Evolutionary conservation across 2,329 filamentous ascomycete species (phyloP).

Genomic region (Alternaria panax): DNA sequence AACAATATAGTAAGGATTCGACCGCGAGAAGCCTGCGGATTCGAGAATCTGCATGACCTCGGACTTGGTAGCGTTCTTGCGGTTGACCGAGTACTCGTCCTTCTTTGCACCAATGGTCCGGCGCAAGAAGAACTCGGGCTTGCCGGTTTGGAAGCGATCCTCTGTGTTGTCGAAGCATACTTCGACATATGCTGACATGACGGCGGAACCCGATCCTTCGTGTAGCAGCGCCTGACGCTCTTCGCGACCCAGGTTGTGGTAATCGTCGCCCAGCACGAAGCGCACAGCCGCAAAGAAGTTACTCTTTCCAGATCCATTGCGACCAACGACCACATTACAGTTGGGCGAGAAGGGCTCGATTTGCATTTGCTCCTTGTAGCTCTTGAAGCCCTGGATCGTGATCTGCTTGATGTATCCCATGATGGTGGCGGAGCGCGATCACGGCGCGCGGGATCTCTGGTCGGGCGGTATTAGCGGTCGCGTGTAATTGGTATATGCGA

Average conservation of each 20-base stretch:
- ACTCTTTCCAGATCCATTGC: slow-evolving; percentile 98
- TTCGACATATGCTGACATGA: slow-evolving; percentile 99
- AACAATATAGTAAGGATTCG: slow-evolving; percentile 99
- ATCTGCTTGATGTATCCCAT: slow-evolving; percentile 93
- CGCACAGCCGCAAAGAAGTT: slow-evolving; percentile 99
- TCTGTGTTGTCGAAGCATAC: slow-evolving; percentile 99
- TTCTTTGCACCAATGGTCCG: slow-evolving; percentile 97
- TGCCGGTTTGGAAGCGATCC: slow-evolving; percentile 91
- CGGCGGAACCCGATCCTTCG: slow-evolving; percentile 95
- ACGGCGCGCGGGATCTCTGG: not conserved
- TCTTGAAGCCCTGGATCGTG: slow-evolving; percentile 99
- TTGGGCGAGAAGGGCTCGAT: slow-evolving; percentile 98
- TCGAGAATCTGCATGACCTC: slow-evolving; percentile 96
- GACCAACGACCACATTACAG: slow-evolving; percentile 97
- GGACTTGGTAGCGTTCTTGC: slow-evolving; percentile 92
- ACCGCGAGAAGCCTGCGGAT: slow-evolving; percentile 93
- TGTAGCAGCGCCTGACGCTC: slow-evolving; percentile 96
- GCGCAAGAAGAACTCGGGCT: slow-evolving; percentile 86
- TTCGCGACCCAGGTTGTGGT: slow-evolving; percentile 93
- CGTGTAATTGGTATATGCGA: slow-evolving; percentile 14
- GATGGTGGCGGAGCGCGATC: slow-evolving; percentile 22
- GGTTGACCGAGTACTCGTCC: slow-evolving; percentile 96
- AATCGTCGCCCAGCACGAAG: slow-evolving; percentile 97
- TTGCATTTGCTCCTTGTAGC: slow-evolving; percentile 99
- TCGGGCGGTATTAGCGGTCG: not conserved